Evolutionary conservation across 1,284 basidiomycete genomes (phyloP).

Genomic region (Agroathelia rolfsii): DNA sequence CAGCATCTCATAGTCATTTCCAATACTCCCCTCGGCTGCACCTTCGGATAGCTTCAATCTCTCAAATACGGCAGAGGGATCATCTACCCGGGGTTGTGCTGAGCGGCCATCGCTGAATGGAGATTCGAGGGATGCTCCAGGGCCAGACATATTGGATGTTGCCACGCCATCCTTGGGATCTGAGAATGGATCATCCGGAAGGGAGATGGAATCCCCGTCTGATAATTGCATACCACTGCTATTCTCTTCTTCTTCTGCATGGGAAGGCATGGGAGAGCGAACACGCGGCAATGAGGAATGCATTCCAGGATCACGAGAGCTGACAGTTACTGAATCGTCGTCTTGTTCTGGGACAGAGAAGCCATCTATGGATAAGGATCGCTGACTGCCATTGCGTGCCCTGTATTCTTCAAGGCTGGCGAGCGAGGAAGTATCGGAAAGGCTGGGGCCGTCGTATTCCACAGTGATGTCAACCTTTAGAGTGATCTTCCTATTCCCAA

Average conservation of each 20-base stretch:
- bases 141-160: too few species aligned
- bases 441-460: slow-evolving; percentile 84
- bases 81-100: too few species aligned
- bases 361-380: slow-evolving; percentile 45
- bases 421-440: slow-evolving; percentile 79
- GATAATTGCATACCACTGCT: too few species aligned
- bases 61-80: slow-evolving; percentile 46
- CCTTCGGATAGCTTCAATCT: slow-evolving; percentile 45
- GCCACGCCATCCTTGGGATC: too few species aligned
- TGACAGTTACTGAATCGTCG: slow-evolving; percentile 65
- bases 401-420: slow-evolving; percentile 66
- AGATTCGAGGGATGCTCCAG: too few species aligned
- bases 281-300: too few species aligned
- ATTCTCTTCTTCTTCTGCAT: too few species aligned
- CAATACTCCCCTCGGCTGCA: too few species aligned
- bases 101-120: too few species aligned
- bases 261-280: too few species aligned
- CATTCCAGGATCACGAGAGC: slow-evolving; percentile 55
- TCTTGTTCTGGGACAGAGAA: slow-evolving; percentile 36
- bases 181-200: slow-evolving; percentile 24
- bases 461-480: slow-evolving; percentile 67
- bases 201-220: too few species aligned
- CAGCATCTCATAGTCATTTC: slow-evolving; percentile 28
- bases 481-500: slow-evolving; percentile 60
- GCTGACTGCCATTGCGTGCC: slow-evolving; percentile 49